Conservation (phyloP, 139 green algal species). For the Limnomonas spitsbergensis region DNA sequence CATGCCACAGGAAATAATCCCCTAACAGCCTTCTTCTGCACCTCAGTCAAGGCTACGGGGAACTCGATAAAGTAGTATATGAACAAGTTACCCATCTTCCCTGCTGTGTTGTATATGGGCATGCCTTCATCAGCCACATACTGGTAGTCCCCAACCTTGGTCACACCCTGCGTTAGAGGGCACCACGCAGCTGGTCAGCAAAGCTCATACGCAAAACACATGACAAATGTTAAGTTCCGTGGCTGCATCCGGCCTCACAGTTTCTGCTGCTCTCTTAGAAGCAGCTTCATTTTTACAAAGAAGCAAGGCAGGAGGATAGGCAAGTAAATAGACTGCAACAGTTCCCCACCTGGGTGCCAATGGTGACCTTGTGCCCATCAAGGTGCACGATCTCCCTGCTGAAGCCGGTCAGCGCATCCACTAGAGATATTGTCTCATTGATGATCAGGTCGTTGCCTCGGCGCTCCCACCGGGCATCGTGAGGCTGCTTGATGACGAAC, state of each 20-base stretch:
- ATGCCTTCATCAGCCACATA: slow-evolving; percentile 39
- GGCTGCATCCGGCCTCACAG: too few species aligned
- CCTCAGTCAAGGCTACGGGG: slow-evolving; percentile 65
- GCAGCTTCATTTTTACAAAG: too few species aligned
- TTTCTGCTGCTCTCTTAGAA: too few species aligned
- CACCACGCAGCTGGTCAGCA: too few species aligned
- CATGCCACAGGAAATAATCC: slow-evolving; percentile 40
- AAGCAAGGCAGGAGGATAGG: too few species aligned
- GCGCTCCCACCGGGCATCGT: slow-evolving; percentile 16
- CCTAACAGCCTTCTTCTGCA: slow-evolving; percentile 62
- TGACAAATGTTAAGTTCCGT: too few species aligned
- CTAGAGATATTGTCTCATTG: slow-evolving; percentile 71
- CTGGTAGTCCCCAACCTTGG: slow-evolving; percentile 46
- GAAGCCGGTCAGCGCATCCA: slow-evolving; percentile 71
- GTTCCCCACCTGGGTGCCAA: slow-evolving; percentile 17
- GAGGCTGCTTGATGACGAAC: slow-evolving; percentile 36
- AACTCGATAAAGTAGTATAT: slow-evolving; percentile 83
- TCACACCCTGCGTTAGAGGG: slow-evolving; percentile 30
- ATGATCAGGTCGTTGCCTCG: slow-evolving; percentile 29
- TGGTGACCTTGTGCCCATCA: slow-evolving; percentile 79
- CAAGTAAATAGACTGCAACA: too few species aligned
- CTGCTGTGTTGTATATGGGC: slow-evolving; percentile 48
- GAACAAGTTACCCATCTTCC: slow-evolving; percentile 69
- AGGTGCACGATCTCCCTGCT: slow-evolving; percentile 79
- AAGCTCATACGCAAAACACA: too few species aligned